Evolutionary conservation across 106 monocot genomes (phyloP), one percentile per base, ranked within the genome.

Genomic region (Apostasia shenzhenica): DNA sequence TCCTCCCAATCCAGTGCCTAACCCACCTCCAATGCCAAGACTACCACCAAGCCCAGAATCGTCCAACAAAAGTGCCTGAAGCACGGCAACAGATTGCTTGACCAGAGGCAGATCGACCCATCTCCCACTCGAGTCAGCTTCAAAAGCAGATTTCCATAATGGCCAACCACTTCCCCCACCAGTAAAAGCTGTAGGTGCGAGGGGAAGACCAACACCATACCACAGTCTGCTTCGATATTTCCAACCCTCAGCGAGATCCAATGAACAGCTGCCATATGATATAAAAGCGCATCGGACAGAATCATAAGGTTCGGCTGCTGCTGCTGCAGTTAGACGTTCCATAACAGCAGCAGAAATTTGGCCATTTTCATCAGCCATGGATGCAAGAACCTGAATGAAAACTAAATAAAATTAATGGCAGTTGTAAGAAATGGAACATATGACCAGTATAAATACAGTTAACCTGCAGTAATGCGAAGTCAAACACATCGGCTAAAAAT

Each of bases 301-400:
- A 76, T 97, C 95, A 79, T 92, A 97, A 62, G 95, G 95, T 72
- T 97, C 95, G 11, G 95, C 95, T 54, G 95, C 95, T 14, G 92
- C 88, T 56, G 95, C 95, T 68, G 95, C 92, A 70, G 89, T 97
- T 67, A 97, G 84, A 8, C 92, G 88, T 60, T 97, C 95, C 95
- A 97, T 97, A 69, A 82, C 80, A 74, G 92, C 72, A 62, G 95
- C 92, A 80, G 92, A 92, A 75, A 97, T 89, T 86, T 97, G 88
- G 42, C 95, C 95, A 73, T 97, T 89, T 74, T 82, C 88, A 80
- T 97, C 95, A 78, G 95, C 91, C 95, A 97, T 97, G 42, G 95
- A 92, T 49, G 91, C 81, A 80, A 97, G 91, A 81, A 92, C 88
- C 95, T 97, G 81, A 70, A 43, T 48, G 41, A 48, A 68, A 4